A percentile compares a stretch with the other conserved stretches of the same genome.
These are phyloP conservation scores for Botrytis sinoallii DNA, from an alignment of 2,329 filamentous ascomycete genomes.

Conservation along the genomic window DNA sequence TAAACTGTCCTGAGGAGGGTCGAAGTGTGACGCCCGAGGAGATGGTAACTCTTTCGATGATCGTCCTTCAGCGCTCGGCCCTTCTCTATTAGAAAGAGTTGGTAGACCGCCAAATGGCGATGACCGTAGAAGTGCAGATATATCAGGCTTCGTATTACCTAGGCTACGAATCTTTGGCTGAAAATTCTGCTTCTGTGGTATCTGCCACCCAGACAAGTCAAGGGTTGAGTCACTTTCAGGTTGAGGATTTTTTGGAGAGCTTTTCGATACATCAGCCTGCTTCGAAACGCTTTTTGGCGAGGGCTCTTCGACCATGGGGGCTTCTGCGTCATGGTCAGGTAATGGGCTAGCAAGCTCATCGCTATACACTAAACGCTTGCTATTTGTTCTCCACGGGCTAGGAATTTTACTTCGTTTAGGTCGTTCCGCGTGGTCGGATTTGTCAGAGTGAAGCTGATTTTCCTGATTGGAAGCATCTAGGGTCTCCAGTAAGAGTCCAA, in stretches of 20 bases:
- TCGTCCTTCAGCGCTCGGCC: neutral
- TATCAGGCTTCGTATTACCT: slow-evolving; percentile 24
- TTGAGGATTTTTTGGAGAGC: neutral
- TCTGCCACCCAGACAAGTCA: slow-evolving; percentile 32
- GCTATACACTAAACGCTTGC: slow-evolving; percentile 34
- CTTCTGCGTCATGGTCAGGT: slow-evolving; percentile 16
- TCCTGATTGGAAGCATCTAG: slow-evolving; percentile 33
- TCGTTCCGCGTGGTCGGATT: slow-evolving; percentile 27
- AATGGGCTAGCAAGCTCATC: slow-evolving; percentile 33
- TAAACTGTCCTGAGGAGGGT: neutral
- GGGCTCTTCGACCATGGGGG: slow-evolving; percentile 10
- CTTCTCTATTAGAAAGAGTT: slow-evolving; percentile 19
- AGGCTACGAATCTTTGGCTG: slow-evolving; percentile 29
- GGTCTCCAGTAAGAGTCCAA: slow-evolving; percentile 36
- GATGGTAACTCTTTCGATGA: neutral
- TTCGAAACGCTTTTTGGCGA: neutral
- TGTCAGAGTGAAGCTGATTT: slow-evolving; percentile 23
- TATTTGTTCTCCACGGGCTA: slow-evolving; percentile 37
- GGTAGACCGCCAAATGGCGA: slow-evolving; percentile 33
- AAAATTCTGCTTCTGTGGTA: slow-evolving; percentile 38
- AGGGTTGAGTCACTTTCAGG: slow-evolving; percentile 21
- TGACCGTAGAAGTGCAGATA: slow-evolving; percentile 32
- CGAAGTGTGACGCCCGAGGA: neutral
- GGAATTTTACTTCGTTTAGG: slow-evolving; percentile 35
- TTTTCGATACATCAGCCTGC: neutral